Evolutionary conservation across 2,329 filamentous ascomycete species (phyloP), one percentile per base, ranked within the genome.

Genomic region (Talaromyces sp.): DNA sequence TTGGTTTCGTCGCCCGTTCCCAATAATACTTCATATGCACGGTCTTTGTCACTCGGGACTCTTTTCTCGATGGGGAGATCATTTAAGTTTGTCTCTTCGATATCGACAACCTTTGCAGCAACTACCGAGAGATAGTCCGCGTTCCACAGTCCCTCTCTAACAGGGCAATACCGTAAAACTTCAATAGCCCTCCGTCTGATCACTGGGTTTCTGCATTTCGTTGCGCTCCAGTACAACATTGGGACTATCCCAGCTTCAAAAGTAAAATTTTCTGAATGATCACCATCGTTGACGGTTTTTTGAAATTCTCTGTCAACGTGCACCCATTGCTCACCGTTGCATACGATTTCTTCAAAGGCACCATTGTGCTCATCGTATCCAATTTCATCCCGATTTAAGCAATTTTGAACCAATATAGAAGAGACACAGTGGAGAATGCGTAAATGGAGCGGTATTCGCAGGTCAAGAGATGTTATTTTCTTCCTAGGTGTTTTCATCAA

Each of bases 191-290:
- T 65, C 8, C 71, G 67, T 42, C 74, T 66, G n/a, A 75, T 60
- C 0, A 64, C 34, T 16, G 68, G 66, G 54, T 76, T 63, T 14
- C 72, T 69, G 59, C 74, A 76, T 51, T 72, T 73, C 23, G 65
- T 66, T 0, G 73, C 71, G 6, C 69, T 65, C 60, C 69, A 72
- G 65, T 74, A 76, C 5, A 76, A 63, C 2, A 73, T 68, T 23
- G 70, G 68, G 5, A 74, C 66, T 8, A 76, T 62, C 9, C 70
- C 72, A 16, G 69, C 67, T 56, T 75, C 71, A 52, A 76, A 60
- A 1, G 60, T 56, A 42, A 69, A 69, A 0, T 30, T 40, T 9
- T 61, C 34, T 7, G 54, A 14, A 8, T 56, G 12, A 4, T 12
- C n/a, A 10, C 34, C 31, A 4, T n/a, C 52, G 31, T 31, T 54